Base-by-base conservation (phyloP, 768 basidiomycete genomes). In the Mycena sanguinolenta region DNA sequence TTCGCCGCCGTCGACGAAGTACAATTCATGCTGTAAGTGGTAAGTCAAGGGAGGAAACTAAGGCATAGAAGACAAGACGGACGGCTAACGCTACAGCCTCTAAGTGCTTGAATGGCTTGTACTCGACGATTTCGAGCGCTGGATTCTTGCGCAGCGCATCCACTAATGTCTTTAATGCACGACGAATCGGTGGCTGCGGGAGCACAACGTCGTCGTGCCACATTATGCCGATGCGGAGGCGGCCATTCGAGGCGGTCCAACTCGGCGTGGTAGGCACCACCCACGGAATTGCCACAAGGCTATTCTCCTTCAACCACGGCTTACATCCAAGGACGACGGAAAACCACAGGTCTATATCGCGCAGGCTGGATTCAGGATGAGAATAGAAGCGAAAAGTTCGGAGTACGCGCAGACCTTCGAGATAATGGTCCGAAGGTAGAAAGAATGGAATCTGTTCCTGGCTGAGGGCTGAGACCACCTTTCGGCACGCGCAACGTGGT, bases 391-490 rank as follows among this genome's bases (percentile, higher is more conserved):
- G 1, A 10, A 21, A 9, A 49, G 14, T 13, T 13, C 32, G 16
- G 38, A 32, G 27, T 2, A 30, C 25, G 58, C 85, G 32, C 76
- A 76, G 57, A 90, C 70, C 53, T 85, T 81, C 59, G 75, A 74
- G 2, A 84, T 75, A 91, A 79, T 17, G 90, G 90, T 1, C 90
- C 90, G 21, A 88, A 80, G 16, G 89, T 87, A 27, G 88, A 86
- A 9, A 53, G 81, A 82, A 75, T 91, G 84, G 70, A 87, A 84
- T 58, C 91, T 86, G 77, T 85, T 77, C 59, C 84, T 64, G 23
- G 85, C 79, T 77, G 85, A 86, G 27, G 78, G 58, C 4, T 84
- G 79, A 44, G 71, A 42, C 74, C 79, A 54, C 79, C 74, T 69
- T 86, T 89, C 1, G 90, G 90, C 3, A 91, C 76, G 28, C 91